These are phyloP conservation scores for Pichia sp. DNA, from an alignment of 1,139 yeast species.

Conservation along the genomic window DNA sequence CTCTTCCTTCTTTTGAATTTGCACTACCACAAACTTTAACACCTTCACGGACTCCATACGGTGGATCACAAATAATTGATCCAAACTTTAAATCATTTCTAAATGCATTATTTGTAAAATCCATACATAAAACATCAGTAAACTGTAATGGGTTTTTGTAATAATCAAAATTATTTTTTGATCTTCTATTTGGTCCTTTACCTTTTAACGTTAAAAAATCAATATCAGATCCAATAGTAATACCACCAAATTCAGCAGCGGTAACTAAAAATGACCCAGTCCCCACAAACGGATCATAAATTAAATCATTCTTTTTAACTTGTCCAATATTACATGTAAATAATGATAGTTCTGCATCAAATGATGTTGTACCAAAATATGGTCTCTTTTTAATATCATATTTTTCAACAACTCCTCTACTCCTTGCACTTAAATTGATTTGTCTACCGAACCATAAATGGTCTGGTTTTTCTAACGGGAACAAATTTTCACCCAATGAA, in stretches of 20 bases:
- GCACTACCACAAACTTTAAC: conserved; percentile 79
- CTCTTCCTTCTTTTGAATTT: conserved; percentile 58
- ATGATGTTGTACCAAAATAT: conserved; percentile 93
- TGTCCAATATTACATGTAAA: conserved; percentile 85
- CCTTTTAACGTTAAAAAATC: conserved; percentile 84
- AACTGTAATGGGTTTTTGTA: conserved; percentile 55
- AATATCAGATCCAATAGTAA: conserved; percentile 83
- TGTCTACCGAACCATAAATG: conserved; percentile 71
- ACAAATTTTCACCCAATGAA: conserved; percentile 39
- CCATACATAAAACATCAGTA: conserved; percentile 83
- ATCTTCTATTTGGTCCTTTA: conserved; percentile 37
- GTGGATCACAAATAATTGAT: conserved; percentile 91
- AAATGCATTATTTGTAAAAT: conserved; percentile 85
- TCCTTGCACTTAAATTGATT: conserved; percentile 59
- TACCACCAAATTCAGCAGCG: conserved; percentile 79
- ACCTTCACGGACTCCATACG: conserved; percentile 96
- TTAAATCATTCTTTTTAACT: conserved; percentile 54
- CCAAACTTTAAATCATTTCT: conserved; percentile 60
- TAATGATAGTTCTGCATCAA: conserved; percentile 82
- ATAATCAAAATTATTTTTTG: conserved; percentile 52
- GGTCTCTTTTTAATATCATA: conserved; percentile 79
- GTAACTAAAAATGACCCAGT: conserved; percentile 93
- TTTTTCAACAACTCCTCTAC: conserved; percentile 54
- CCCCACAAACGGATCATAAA: conserved; percentile 95
- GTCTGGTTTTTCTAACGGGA: conserved; percentile 40